Base-by-base conservation (phyloP, 331 rosid genomes). In the Quercus tomentella region DNA sequence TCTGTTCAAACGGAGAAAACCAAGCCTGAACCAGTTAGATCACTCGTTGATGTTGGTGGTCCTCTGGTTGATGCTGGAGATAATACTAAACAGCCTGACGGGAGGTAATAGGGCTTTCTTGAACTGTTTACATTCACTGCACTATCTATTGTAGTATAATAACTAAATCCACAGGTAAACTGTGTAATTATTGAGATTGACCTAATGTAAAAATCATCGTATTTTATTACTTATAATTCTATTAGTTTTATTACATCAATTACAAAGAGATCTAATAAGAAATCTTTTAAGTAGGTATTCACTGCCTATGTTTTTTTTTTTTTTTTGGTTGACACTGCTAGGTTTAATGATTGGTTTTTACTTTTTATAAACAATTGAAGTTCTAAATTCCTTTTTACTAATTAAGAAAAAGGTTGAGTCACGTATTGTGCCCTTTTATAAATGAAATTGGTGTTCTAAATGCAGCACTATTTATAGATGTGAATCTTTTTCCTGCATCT, bases 61-160 rank as follows among this genome's bases (percentile, higher is more conserved):
- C 94, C 97, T 85, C 90, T 93, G 77, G 87, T 96, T 70, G 98
- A 91, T 87, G 84, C 94, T 43, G 97, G 97, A 79, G 90, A 86
- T 77, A 71, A 79, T 83, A 84, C 85, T 81, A 88, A 86, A 85
- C 88, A 85, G 83, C 86, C 85, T 56, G 79, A 83, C 63, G 84
- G 35, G 79, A 88, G 92, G 97, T 93, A 86, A 82, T 62, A 63
- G 31, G 23, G 21, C 6, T 71, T 51, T 23, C 16, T 70, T 79
- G 22, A 67, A 57, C 45, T 65, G 16, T 12, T 79, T 55, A 56
- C 52, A 70, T 80, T 73, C 61, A 73, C 67, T 76, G 55, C 63
- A 26, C 49, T 21, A 20, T 73, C 70, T 70, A n/a, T 45, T 22
- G 11, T 74, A 63, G 25, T 67, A 20, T 33, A 4, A 22, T n/a